Base-by-base conservation (phyloP, 1,284 basidiomycete genomes). In the Moesziomyces parantarcticus region DNA sequence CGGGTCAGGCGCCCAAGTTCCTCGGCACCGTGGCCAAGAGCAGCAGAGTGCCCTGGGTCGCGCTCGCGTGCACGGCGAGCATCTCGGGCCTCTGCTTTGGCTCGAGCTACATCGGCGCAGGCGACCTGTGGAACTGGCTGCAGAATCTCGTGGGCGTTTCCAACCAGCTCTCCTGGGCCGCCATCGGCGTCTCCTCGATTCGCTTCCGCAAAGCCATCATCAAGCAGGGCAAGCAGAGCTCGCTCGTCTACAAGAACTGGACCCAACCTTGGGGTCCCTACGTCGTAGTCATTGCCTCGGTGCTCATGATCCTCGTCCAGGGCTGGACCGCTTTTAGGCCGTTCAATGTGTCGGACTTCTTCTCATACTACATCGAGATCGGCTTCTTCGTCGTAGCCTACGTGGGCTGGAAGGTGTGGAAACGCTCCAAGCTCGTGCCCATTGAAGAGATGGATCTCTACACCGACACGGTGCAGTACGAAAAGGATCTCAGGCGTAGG, bases 111-210 rank as follows among this genome's bases (percentile, higher is more conserved):
- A 71, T 58, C 46, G 76, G 77, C 50, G 59, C 68, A 3, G 87
- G 62, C 60, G 60, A 58, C 91, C 93, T 44, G 92, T 96, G 82
- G 84, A 85, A 73, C 58, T 83, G 77, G 71, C 60, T 77, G 72
- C 58, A 90, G 77, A 89, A 90, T 80, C 84, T 92, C 50, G 89
- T 87, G 10, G 88, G 90, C n/a, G 89, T 89, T 40, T 87, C 87
- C 22, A 90, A 90, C 45, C 84, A 91, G 53, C 87, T 92, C 85
- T 91, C 91, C 11, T 96, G 93, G 93, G 90, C 91, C 77, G 92
- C 88, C 50, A 92, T 93, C 84, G 89, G 90, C 78, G 53, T 91
- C 42, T 89, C 91, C 5, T 92, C 91, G 84, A 81, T 92, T 56
- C 89, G 87, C 83, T 93, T 92, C 88, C 89, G 88, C 77, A 86